Base-by-base conservation (phyloP, 1,284 basidiomycete species). In the Rhodotorula mucilaginosa region DNA sequence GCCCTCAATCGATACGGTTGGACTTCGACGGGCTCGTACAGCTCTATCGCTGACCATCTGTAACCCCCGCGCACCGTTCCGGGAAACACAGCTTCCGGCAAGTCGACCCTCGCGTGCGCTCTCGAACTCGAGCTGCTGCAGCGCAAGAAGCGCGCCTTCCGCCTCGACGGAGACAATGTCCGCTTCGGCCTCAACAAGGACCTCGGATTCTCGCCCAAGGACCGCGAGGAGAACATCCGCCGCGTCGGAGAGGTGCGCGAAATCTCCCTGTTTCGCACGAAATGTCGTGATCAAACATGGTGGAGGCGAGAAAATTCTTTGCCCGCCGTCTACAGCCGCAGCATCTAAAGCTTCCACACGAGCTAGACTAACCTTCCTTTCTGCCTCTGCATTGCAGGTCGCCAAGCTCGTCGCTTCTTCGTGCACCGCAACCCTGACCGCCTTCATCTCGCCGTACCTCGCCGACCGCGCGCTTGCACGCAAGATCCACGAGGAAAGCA, bases 121-220 rank as follows among this genome's bases (percentile, higher is more conserved):
- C 87, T 99, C 76, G 96, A 99, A 82, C 94, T 98, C 82, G 92
- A 96, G 81, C 87, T 99, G 21, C 85, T 99, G 66, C 91, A 95
- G 82, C 84, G 90, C 68, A 86, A 88, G 73, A 92, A 91, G 79
- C 93, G 92, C 78, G 84, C 90, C 57, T 99, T 97, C 83, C 88
- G 96, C 57, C 86, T 99, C 34, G 96, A 99, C 80, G 96, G 96
- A 6, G 96, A 99, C 84, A 99, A 99, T 82, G 86, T 99, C 73
- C 88, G 96, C 69, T 96, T 97, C 79, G 97, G 97, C 15, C 84
- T 99, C 61, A 99, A 99, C 87, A 98, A 93, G 84, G 96, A 99
- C 80, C 88, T 99, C 62, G 94, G 96, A 1, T 99, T 99, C 80
- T 92, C 94, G 78, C 94, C 94, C 79, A 89, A 89, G 80, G 95